Evolutionary conservation across 2,329 filamentous ascomycete species (phyloP), one percentile per base, ranked within the genome.

Genomic region (Botrytis hyacinthi): DNA sequence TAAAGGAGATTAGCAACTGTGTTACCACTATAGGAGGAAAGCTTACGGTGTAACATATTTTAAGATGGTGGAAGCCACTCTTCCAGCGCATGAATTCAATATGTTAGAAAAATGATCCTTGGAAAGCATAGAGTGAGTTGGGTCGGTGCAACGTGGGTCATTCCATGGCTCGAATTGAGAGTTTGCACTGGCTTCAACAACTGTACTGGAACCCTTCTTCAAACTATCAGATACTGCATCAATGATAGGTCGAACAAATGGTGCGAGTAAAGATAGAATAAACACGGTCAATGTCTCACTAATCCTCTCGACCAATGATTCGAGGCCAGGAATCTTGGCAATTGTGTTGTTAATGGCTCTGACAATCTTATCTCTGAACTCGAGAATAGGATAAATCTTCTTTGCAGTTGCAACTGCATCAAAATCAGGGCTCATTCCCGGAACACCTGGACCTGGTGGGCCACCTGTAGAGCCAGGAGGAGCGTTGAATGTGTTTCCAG

Each of bases 281-380:
- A 98, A 98, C 10, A 97, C 87, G 0, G 95, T 97, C 59, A 99
- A 86, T 1, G 93, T 95, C 84, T 99, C 96, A 73, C 92, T 93
- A 79, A 99, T 97, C 78, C 94, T 95, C 76, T 98, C 95, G 35
- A 98, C 89, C 32, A 97, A 85, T 75, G 91, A 88, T 83, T 97
- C 94, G 5, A 98, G 86, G 0, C 95, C 95, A 0, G 95, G 95
- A 57, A 98, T 92, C 84, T 96, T 97, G 78, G 94, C 90, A 76
- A 98, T 93, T 71, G 94, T 91, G 54, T 89, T 88, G 79, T 91
- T 94, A 82, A 98, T 94, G 18, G 91, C 89, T 78, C 93, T 93
- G 69, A 98, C 95, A 72, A 99, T 94, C 80, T 92, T 96, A 85
- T 99, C 96, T 74, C 95, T 89, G 86, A 98, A 99, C 74, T 93